These are phyloP conservation scores for Fusarium buharicum DNA, from an alignment of 2,329 filamentous ascomycete species.

Conservation along the genomic window DNA sequence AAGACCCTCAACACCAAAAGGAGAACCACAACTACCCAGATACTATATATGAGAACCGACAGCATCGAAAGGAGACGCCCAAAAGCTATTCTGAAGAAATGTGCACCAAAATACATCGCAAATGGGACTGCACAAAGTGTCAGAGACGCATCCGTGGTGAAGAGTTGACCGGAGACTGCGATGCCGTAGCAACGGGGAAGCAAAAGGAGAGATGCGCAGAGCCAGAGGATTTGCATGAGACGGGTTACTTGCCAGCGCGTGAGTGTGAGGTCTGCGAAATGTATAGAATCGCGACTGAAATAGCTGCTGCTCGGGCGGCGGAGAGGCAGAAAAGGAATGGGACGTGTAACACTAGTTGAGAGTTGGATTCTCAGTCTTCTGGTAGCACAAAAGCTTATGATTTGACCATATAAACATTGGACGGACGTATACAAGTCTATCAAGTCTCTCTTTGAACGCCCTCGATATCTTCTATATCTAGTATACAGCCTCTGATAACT, in stretches of 20 bases:
- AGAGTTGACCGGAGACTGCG: conserved; percentile 16
- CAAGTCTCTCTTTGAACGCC: neutral
- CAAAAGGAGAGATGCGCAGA: conserved; percentile 10
- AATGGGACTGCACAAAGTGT: conserved; percentile 30
- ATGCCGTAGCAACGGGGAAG: neutral
- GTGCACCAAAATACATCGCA: conserved; percentile 19
- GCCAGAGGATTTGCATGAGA: neutral
- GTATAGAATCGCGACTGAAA: conserved; percentile 4
- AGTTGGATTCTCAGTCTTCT: too few relatives aligned
- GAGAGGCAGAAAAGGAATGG: neutral
- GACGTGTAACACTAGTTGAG: neutral
- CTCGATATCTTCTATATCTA: conserved; percentile 6
- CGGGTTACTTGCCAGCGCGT: conserved; percentile 19
- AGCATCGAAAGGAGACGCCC: too few relatives aligned
- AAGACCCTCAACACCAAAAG: too few relatives aligned
- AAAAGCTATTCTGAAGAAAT: neutral
- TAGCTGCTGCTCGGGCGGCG: neutral
- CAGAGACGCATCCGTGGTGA: conserved; percentile 19
- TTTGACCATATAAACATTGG: too few relatives aligned
- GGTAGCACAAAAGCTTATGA: too few relatives aligned
- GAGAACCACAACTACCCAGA: neutral
- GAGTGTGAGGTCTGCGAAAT: conserved; percentile 29
- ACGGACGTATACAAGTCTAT: neutral
- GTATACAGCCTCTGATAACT: neutral
- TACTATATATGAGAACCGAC: too few relatives aligned